These are phyloP conservation scores for Conticribra guillardii DNA, from an alignment of 108 stramenopile genomes.

Conservation along the genomic window DNA sequence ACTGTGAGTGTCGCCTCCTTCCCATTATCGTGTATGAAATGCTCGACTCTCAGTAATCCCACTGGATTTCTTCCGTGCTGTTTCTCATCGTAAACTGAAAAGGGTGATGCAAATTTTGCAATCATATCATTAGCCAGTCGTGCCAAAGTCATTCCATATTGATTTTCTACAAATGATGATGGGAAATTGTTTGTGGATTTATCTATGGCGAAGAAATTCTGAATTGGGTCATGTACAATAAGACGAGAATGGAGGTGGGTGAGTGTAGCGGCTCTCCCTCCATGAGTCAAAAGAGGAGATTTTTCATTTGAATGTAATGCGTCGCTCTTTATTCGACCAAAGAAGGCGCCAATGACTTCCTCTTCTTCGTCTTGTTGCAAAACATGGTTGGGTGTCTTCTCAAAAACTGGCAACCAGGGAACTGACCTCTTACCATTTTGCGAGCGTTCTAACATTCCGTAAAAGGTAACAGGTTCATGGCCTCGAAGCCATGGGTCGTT, in stretches of 20 bases:
- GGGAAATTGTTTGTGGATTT: slow-evolving; percentile 2
- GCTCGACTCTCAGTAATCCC: slow-evolving; percentile 22
- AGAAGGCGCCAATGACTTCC: slow-evolving; percentile 20
- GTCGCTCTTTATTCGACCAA: background rate
- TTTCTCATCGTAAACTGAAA: no score
- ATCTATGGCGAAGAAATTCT: slow-evolving; percentile 7
- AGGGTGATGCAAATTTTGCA: background rate
- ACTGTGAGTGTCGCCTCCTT: slow-evolving; percentile 26
- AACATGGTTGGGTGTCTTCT: background rate
- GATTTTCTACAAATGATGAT: slow-evolving; percentile 8
- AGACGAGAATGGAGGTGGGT: slow-evolving; percentile 13
- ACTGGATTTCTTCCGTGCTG: background rate
- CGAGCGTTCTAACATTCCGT: slow-evolving; percentile 14
- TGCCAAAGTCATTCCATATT: slow-evolving; percentile 11
- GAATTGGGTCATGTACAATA: slow-evolving; percentile 7
- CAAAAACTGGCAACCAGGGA: slow-evolving; percentile 13
- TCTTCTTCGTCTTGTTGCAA: background rate
- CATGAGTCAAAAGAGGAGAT: background rate
- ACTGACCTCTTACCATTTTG: background rate
- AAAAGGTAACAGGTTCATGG: slow-evolving; percentile 32
- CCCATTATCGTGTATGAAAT: slow-evolving; percentile 24
- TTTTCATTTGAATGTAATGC: background rate
- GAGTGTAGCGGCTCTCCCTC: slow-evolving; percentile 13
- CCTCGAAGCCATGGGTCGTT: slow-evolving; percentile 24
- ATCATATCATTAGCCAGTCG: slow-evolving; percentile 26